Base-by-base conservation (phyloP, 2,329 filamentous ascomycete genomes). In the Aspergillus candidus region DNA sequence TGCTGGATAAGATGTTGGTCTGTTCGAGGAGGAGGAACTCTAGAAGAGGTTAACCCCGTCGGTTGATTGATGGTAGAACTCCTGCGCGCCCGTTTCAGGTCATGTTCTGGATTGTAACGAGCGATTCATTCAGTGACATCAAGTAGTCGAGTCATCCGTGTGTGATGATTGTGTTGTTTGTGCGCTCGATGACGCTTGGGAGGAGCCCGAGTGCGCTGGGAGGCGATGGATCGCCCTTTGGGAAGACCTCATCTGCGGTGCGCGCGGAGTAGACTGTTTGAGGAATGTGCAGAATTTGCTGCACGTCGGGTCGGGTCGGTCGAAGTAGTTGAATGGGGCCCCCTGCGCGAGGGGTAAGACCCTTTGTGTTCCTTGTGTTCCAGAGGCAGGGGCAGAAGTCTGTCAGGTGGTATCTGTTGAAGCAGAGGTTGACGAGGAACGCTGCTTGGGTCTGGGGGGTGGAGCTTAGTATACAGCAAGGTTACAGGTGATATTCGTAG, bases 61-160 rank as follows among this genome's bases (percentile, higher is more conserved):
- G 15, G 15, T 4, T 15, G 15, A 4, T 4, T 15, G 15, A 4
- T 15, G 15, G 15, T 82, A 77, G 71, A 91, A 90, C 0, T 86
- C 87, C 40, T 84, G 78, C 35, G 73, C 62, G 4, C 85, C 85
- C 86, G 45, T 79, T 79, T 80, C 82, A 91, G 0, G 84, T 89
- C 81, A 90, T 87, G 69, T 89, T 89, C 60, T 91, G 86, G 46
- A 90, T 82, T 1, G 77, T 76, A 6, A 88, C 70, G 1, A 91
- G 71, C 0, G 84, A 84, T 12, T 85, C 86, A 60, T 86, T 84
- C 56, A 75, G 71, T 17, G 83, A 70, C 8, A 88, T 73, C 47
- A 86, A 74, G 58, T 76, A 85, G 66, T 89, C 87, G 10, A 84
- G 74, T 38, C 77, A 69, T 10, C 85, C 87, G 57, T 90, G 85